Percentiles rank a stretch among this genome's conserved stretches.
These are phyloP conservation scores for Spergularia azorica DNA, from an alignment of 179 eudicot species.

Conservation along the genomic window DNA sequence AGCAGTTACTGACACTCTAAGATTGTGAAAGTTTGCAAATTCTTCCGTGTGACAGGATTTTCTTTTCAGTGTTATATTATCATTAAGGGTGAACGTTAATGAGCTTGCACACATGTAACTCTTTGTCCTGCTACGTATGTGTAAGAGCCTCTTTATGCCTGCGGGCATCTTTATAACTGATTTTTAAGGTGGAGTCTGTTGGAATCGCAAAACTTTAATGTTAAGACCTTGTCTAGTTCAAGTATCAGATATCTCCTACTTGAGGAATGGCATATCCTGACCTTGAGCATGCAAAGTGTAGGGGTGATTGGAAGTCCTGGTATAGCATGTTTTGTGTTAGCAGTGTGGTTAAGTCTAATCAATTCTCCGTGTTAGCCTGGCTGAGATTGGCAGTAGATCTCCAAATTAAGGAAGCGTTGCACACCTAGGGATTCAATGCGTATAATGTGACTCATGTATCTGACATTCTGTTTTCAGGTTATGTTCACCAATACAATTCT, in stretches of 20 bases:
- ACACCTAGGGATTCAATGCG: not conserved
- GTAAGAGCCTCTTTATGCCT: not conserved
- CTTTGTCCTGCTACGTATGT: not conserved
- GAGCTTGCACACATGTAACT: not conserved
- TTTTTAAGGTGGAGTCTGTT: not conserved
- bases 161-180: not conserved
- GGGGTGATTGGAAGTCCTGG: slow-evolving; percentile 9
- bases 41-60: not conserved
- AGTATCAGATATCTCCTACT: not conserved
- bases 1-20: not conserved
- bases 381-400: not conserved
- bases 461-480: slow-evolving; percentile 45
- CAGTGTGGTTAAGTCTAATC: not conserved
- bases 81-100: not conserved
- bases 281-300: not conserved
- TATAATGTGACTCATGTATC: not conserved
- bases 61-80: not conserved
- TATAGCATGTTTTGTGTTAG: slow-evolving; percentile 1
- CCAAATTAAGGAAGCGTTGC: not conserved
- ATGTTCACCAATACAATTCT: slow-evolving; percentile 88
- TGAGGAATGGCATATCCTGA: not conserved
- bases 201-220: not conserved
- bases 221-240: not conserved
- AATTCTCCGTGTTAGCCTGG: not conserved
- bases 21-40: not conserved